Percentiles rank a stretch among this genome's conserved stretches.
These are phyloP conservation scores for Penicillium malachiteum DNA, from an alignment of 495 filamentous ascomycete species.

Conservation along the genomic window DNA sequence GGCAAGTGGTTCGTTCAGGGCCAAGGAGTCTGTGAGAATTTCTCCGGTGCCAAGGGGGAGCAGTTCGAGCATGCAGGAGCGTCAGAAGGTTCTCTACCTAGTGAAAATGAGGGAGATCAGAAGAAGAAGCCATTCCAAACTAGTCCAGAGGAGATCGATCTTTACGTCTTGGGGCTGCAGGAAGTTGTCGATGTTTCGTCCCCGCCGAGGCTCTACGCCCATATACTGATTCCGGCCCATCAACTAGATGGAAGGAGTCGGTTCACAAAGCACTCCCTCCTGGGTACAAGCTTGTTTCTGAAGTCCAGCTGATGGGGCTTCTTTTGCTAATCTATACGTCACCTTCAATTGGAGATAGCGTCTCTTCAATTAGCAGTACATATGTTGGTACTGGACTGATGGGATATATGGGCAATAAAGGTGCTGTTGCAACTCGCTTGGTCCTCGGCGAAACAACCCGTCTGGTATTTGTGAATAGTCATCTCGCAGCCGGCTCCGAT, in stretches of 20 bases:
- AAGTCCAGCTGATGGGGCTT: constrained; percentile 83
- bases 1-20: constrained; percentile 81
- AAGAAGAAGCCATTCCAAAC: constrained; percentile 14
- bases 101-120: constrained; percentile 1
- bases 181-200: constrained; percentile 87
- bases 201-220: constrained; percentile 62
- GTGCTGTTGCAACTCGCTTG: constrained; percentile 77
- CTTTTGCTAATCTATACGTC: constrained; percentile 84
- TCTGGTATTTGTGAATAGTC: constrained; percentile 84
- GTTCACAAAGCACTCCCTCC: constrained; percentile 67
- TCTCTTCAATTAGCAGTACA: constrained; percentile 74
- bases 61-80: constrained; percentile 23
- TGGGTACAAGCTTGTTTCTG: constrained; percentile 73
- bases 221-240: constrained; percentile 67
- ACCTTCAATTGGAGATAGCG: constrained; percentile 64
- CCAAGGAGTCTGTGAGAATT: constrained; percentile 60
- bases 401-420: constrained; percentile 96
- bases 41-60: constrained; percentile 52
- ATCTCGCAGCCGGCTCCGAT: constrained; percentile 84
- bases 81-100: constrained; percentile 3
- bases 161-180: constrained; percentile 89
- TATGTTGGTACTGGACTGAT: constrained; percentile 83
- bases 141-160: constrained; percentile 62
- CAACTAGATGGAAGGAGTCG: constrained; percentile 76
- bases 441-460: constrained; percentile 88